Evolutionary conservation across 2,329 filamentous ascomycete genomes (phyloP).

Genomic region (Colletotrichum sp.): DNA sequence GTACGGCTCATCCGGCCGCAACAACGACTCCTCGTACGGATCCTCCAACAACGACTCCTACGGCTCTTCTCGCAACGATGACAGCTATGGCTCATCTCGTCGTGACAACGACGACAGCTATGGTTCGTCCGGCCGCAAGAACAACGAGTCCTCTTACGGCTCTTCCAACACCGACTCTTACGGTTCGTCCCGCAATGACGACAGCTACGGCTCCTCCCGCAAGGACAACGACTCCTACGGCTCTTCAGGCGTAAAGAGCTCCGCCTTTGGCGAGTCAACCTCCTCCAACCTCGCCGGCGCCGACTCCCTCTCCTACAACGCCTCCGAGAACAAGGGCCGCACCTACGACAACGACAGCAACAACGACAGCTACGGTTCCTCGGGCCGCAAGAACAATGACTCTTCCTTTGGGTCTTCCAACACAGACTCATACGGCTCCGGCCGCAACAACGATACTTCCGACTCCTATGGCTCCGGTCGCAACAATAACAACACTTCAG

Average conservation of each 20-base stretch:
- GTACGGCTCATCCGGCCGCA: constrained; percentile 15
- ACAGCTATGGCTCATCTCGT: constrained; percentile 12
- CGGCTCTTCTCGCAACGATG: constrained; percentile 21
- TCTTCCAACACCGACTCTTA: constrained; percentile 23
- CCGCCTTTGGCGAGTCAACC: not conserved
- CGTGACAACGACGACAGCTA: constrained; percentile 22
- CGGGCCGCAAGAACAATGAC: constrained; percentile 20
- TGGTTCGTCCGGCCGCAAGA: not conserved
- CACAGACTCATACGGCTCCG: constrained; percentile 12
- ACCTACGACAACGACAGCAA: constrained; percentile 19
- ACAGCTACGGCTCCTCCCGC: constrained; percentile 23
- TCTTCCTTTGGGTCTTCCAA: constrained; percentile 12
- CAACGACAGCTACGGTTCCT: constrained; percentile 17
- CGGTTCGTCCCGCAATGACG: constrained; percentile 18
- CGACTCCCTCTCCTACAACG: constrained; percentile 25
- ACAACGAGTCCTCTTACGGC: constrained; percentile 20
- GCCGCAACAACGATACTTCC: constrained; percentile 18
- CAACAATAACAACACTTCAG: constrained; percentile 11
- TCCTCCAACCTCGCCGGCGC: constrained; percentile 20
- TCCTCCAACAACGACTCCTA: constrained; percentile 22
- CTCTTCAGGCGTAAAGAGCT: constrained; percentile 19
- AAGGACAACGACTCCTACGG: constrained; percentile 18
- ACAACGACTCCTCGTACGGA: constrained; percentile 23
- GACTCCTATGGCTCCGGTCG: constrained; percentile 26
- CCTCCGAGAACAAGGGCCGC: constrained; percentile 22